These are phyloP conservation scores for Zygosaccharomyces rouxii DNA, from an alignment of 805 yeast genomes.

Conservation along the genomic window DNA sequence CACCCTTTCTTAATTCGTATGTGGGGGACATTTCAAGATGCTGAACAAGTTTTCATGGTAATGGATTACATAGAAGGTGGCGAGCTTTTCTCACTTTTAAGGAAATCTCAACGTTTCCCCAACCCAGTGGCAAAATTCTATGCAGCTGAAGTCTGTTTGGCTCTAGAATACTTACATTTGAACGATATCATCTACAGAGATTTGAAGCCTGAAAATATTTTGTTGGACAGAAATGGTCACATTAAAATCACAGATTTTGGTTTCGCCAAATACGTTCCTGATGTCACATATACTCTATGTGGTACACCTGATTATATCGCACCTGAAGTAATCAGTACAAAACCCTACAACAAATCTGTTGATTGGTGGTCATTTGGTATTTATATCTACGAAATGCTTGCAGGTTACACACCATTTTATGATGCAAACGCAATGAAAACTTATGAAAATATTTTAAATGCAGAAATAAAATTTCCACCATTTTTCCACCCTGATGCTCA, in stretches of 20 bases:
- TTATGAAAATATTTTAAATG: slow-evolving; percentile 82
- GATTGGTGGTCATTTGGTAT: slow-evolving; percentile 99
- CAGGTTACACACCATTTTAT: slow-evolving; percentile 93
- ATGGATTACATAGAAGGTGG: slow-evolving; percentile 98
- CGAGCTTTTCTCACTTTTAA: slow-evolving; percentile 75
- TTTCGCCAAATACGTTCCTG: slow-evolving; percentile 87
- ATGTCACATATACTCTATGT: slow-evolving; percentile 89
- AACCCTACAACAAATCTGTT: slow-evolving; percentile 90
- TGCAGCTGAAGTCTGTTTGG: slow-evolving; percentile 85
- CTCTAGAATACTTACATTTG: slow-evolving; percentile 80
- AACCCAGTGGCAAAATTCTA: slow-evolving; percentile 95
- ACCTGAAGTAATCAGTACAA: slow-evolving; percentile 90
- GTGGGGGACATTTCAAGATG: slow-evolving; percentile 97
- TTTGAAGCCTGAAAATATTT: slow-evolving; percentile 87
- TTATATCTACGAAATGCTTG: slow-evolving; percentile 86
- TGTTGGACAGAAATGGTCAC: slow-evolving; percentile 85
- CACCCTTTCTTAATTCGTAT: slow-evolving; percentile 88
- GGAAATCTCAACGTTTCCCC: slow-evolving; percentile 89
- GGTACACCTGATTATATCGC: slow-evolving; percentile 97
- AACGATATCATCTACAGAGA: slow-evolving; percentile 88
- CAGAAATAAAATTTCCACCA: slow-evolving; percentile 72
- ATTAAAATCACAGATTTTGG: slow-evolving; percentile 92
- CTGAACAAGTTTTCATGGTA: slow-evolving; percentile 79
- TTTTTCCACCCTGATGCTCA: slow-evolving; percentile 73
- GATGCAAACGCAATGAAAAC: slow-evolving; percentile 92